Evolutionary conservation across 1,284 basidiomycete species (phyloP).

Genomic region (Cystobasidium sp.): DNA sequence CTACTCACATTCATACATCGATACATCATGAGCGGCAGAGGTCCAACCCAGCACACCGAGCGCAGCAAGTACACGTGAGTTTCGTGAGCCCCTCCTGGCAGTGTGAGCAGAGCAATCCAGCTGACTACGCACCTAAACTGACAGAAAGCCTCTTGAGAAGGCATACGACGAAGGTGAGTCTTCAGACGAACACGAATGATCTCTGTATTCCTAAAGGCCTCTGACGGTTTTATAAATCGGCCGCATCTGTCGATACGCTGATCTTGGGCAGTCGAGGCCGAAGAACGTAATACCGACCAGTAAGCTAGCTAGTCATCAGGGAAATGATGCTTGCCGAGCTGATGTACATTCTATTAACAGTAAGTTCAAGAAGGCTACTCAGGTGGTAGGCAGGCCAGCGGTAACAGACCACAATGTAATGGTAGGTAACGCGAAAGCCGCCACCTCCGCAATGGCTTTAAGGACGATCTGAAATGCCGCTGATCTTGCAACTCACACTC

Average conservation of each 20-base stretch:
- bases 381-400: slow-evolving; percentile 40
- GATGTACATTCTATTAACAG: slow-evolving; percentile 5
- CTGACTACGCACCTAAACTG: not conserved
- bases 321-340: not conserved
- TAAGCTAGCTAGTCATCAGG: not conserved
- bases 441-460: not conserved
- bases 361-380: slow-evolving; percentile 44
- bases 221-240: too few relatives aligned
- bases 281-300: slow-evolving; percentile 12
- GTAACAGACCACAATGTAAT: slow-evolving; percentile 34
- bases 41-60: not conserved
- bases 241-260: not conserved
- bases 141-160: slow-evolving; percentile 30
- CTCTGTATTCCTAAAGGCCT: too few relatives aligned
- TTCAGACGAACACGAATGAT: too few relatives aligned
- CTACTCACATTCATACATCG: slow-evolving; percentile 20
- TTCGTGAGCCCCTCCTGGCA: slow-evolving; percentile 1
- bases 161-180: slow-evolving; percentile 17
- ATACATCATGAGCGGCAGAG: slow-evolving; percentile 41
- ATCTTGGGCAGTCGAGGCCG: slow-evolving; percentile 8
- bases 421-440: slow-evolving; percentile 4
- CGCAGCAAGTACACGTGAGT: slow-evolving; percentile 32
- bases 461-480: not conserved
- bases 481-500: not conserved
- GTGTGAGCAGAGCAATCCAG: not conserved